Base-by-base conservation (phyloP, 2,329 filamentous ascomycete species). In the Colletotrichum sp. region DNA sequence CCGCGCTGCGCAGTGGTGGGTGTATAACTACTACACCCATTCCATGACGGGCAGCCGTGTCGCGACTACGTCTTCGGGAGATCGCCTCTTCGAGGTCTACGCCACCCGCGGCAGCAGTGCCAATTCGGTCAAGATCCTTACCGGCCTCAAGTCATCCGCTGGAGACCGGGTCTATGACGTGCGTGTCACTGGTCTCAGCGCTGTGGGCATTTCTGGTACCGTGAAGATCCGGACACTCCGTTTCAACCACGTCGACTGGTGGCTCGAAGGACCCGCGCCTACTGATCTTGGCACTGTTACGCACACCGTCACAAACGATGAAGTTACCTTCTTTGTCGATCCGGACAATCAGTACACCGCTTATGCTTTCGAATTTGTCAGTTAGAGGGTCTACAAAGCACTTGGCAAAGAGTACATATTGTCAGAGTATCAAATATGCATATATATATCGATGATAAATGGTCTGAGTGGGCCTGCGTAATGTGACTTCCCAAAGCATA, bases 401-500 rank as follows among this genome's bases (percentile, higher is more conserved):
- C 2, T 52, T 7, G 4, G 10, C 6, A 24, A 6, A 1, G 44
- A 21, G 1, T 5, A 7, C 4, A 13, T 52, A 21, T 52, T 21
- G n/a, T 21, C 1, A 2, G 0, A 52, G 6, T 52, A 21, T 13
- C n/a, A 12, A 21, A 7, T 21, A 49, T n/a, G 18, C 18, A 49
- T 7, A 21, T 3, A 1, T 16, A 3, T 39, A 1, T 34, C 12
- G 32, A 44, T 6, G 16, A 44, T 44, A 6, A 2, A 6, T 4
- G 0, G 0, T 44, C 0, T n/a, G 1, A 10, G 8, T n/a, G 9
- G 8, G 39, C 5, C 39, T 10, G 8, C 39, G 18, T 44, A 12
- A 44, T 18, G 4, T 4, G 39, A 5, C 5, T 5, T 18, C 36
- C 5, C 36, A 3, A 18, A 3, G 36, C 36, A 6, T 2, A 44